A percentile compares a stretch with the other conserved stretches of the same genome.
phyloP scores from a whole-genome alignment of 2,329 filamentous ascomycete genomes.

The Epicoccum sorghinum region DNA sequence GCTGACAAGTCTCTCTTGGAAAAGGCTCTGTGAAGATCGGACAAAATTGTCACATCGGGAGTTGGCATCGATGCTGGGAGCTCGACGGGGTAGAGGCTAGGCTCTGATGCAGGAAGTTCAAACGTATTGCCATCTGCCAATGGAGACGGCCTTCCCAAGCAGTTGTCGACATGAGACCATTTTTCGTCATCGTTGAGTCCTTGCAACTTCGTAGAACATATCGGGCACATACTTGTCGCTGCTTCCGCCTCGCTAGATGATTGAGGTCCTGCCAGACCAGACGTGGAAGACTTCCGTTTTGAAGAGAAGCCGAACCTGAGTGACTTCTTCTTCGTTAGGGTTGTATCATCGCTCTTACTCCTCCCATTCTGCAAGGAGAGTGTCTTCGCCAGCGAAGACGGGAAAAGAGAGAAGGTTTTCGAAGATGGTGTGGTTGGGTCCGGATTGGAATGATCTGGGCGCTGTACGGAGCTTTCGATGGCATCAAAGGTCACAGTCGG shows the following conservation, averaged over 20 bases:
- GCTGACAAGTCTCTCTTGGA: constrained; percentile 3
- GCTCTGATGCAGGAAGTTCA: constrained; percentile 8
- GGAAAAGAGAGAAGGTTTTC: neutral
- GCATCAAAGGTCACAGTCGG: constrained; percentile 6
- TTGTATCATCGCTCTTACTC: constrained; percentile 8
- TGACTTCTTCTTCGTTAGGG: constrained; percentile 2
- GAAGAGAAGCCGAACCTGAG: neutral
- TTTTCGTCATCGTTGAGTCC: neutral
- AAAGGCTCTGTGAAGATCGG: constrained; percentile 4
- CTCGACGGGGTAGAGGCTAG: neutral
- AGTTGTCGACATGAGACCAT: constrained; percentile 1
- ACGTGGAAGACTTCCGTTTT: neutral
- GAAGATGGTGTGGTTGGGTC: neutral
- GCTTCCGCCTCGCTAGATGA: neutral
- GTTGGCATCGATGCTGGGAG: neutral
- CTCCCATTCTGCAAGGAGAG: constrained; percentile 6
- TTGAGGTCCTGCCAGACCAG: neutral
- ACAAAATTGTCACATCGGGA: neutral
- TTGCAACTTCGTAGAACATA: neutral
- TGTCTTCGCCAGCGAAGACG: constrained; percentile 1
- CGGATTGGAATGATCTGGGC: neutral
- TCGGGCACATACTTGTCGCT: neutral
- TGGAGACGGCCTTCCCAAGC: neutral
- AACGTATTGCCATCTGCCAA: neutral
- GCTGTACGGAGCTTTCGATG: constrained; percentile 1